Base-by-base conservation (phyloP, 192 early-diverging fungal species). In the Backusella liffmaniae region DNA sequence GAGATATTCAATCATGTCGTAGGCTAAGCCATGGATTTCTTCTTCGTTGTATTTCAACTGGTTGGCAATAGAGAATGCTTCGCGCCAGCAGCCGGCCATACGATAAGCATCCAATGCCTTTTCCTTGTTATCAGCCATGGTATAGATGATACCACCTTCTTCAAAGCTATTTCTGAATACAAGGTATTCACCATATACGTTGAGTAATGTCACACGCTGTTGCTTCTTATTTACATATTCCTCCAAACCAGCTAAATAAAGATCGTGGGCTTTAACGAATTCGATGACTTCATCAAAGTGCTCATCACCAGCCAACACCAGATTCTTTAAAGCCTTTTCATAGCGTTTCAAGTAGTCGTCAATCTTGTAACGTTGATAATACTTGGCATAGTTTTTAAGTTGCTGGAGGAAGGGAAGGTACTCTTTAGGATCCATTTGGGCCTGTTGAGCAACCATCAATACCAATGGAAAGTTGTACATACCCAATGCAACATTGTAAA, bases 381-480 rank as follows among this genome's bases (percentile, higher is more conserved):
- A 87, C 44, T 87, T 86, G 32, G 91, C 85, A n/a, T 96, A 80
- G 21, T 87, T 87, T 30, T 94, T 89, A 37, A 99, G 90, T 66
- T 92, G 91, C 37, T 91, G 86, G 59, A 99, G 83, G 79, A 96
- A 96, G 0, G 96, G 91, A 37, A 99, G 82, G 73, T 97, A 99
- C 84, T 99, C 98, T 34, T 94, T 86, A 23, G 97, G 97, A 87
- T 99, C 97, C 85, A 93, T 97, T 73, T 99, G 96, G 29, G 94
- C 94, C 82, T 95, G 93, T 79, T 98, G 96, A n/a, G 96, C 98
- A 39, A 98, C 95, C 91, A 97, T 92, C 35, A 99, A 80, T 1
- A 96, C 95, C 35, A 99, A 83, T 15, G 90, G 84, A 79, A 99
- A 94, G 74, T 99, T 95, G 77, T 99, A 99, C 87, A 96, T 91